Percentiles rank a stretch among this genome's conserved stretches.
Evolutionary conservation across 148 eudicot genomes (phyloP).

Genomic region (Nyssa sinensis): DNA sequence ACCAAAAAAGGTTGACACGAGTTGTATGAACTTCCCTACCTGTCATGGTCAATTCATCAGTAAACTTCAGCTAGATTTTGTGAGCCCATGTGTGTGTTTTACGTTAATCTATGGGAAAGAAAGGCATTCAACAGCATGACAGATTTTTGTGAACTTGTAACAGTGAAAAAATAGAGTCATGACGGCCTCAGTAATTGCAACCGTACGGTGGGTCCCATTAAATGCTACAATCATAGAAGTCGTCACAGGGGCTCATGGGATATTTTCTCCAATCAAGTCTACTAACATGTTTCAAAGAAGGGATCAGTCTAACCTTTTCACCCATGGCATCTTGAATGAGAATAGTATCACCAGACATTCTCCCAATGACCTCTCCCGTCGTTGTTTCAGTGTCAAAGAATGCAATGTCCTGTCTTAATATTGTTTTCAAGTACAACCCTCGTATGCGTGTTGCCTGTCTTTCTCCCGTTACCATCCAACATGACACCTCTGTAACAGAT

Average conservation of each 20-base stretch:
- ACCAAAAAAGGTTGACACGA: slow-evolving; percentile 57
- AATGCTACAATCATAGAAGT: too few relatives aligned
- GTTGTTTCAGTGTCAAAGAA: slow-evolving; percentile 89
- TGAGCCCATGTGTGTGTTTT: not conserved
- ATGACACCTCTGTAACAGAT: slow-evolving; percentile 56
- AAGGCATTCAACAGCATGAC: not conserved
- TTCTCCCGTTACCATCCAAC: slow-evolving; percentile 91
- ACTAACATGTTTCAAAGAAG: not conserved
- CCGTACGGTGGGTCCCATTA: too few relatives aligned
- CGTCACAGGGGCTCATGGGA: too few relatives aligned
- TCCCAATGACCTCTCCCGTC: slow-evolving; percentile 80
- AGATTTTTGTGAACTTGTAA: too few relatives aligned
- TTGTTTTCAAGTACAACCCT: slow-evolving; percentile 67
- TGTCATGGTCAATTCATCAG: slow-evolving; percentile 15
- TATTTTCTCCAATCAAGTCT: too few relatives aligned
- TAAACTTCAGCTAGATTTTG: not conserved
- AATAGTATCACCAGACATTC: slow-evolving; percentile 91
- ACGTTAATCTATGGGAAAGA: too few relatives aligned
- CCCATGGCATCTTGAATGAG: slow-evolving; percentile 97
- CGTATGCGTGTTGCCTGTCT: slow-evolving; percentile 78
- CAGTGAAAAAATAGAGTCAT: too few relatives aligned
- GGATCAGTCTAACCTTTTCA: slow-evolving; percentile 57
- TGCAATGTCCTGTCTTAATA: slow-evolving; percentile 74
- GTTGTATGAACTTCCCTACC: slow-evolving; percentile 85
- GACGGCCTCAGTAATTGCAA: too few relatives aligned